Conservation (phyloP, 352 stramenopile genomes). For the Phytophthora palmivora region DNA sequence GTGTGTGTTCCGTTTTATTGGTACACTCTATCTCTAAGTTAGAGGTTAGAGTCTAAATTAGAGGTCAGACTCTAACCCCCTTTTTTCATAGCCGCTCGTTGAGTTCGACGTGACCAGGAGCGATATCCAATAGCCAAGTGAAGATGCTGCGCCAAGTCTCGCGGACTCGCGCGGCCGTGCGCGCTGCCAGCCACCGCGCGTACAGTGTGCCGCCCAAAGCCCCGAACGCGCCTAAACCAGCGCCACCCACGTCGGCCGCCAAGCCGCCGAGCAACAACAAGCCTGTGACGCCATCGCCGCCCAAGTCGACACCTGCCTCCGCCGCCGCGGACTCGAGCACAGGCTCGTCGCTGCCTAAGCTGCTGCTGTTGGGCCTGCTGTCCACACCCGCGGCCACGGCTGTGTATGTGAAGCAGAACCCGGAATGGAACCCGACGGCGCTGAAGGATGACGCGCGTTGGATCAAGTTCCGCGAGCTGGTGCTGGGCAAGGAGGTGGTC, state of each 20-base stretch:
- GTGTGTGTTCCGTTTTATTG: no score
- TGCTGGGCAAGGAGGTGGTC: conserved; percentile 49
- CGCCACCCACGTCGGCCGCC: not conserved
- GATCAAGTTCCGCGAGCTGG: conserved; percentile 78
- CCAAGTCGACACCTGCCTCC: conserved; percentile 24
- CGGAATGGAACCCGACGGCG: conserved; percentile 73
- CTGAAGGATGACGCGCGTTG: conserved; percentile 70
- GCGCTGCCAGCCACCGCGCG: conserved; percentile 16
- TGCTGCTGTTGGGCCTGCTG: conserved; percentile 60
- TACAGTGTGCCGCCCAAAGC: conserved; percentile 30
- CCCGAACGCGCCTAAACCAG: conserved; percentile 3
- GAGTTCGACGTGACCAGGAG: conserved; percentile 1
- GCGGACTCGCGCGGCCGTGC: conserved; percentile 23
- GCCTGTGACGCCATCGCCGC: not conserved
- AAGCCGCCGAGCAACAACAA: conserved; percentile 24
- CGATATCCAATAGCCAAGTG: conserved; percentile 5
- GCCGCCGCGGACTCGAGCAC: conserved; percentile 41
- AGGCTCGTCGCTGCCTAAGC: conserved; percentile 52
- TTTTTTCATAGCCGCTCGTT: conserved; percentile 18
- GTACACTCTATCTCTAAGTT: no score
- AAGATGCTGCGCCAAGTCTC: conserved; percentile 40
- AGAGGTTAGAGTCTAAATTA: no score
- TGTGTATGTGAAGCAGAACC: conserved; percentile 82
- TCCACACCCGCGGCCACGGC: conserved; percentile 56
- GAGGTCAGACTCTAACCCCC: no score